Conservation (phyloP, 495 filamentous ascomycete genomes). For the Penicillium argentinense region DNA sequence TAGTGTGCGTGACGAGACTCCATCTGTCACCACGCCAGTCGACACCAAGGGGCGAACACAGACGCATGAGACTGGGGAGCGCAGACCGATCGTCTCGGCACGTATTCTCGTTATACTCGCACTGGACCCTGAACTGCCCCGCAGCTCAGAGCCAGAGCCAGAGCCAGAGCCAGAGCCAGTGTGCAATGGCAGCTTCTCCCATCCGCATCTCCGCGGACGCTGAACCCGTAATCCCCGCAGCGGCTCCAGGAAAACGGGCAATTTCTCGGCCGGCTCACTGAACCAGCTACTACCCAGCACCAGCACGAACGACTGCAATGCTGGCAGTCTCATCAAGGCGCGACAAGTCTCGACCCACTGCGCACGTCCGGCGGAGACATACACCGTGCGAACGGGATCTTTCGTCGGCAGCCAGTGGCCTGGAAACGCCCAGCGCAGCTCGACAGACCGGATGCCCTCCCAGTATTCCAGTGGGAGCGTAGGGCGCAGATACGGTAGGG, state of each 20-base stretch:
- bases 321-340: constrained; percentile 24
- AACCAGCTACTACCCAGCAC: constrained; percentile 42
- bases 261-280: constrained; percentile 42
- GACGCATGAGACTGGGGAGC: too few relatives aligned
- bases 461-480: constrained; percentile 35
- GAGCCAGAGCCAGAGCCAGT: too few relatives aligned
- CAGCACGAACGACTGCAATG: constrained; percentile 37
- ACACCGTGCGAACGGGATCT: constrained; percentile 45
- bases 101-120: too few relatives aligned
- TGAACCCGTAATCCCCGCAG: constrained; percentile 28
- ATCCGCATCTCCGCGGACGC: background rate
- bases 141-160: too few relatives aligned
- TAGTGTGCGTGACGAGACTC: background rate
- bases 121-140: too few relatives aligned
- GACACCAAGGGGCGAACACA: background rate
- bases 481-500: constrained; percentile 43
- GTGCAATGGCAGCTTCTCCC: too few relatives aligned
- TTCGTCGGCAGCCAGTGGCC: constrained; percentile 49
- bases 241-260: constrained; percentile 43
- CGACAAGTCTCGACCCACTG: constrained; percentile 47
- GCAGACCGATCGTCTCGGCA: too few relatives aligned
- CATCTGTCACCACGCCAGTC: background rate
- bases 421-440: constrained; percentile 47
- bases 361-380: constrained; percentile 41
- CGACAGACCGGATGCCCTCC: constrained; percentile 36